Evolutionary conservation across 78 protist species (phyloP).

Genomic region (Diacronema lutheri): DNA sequence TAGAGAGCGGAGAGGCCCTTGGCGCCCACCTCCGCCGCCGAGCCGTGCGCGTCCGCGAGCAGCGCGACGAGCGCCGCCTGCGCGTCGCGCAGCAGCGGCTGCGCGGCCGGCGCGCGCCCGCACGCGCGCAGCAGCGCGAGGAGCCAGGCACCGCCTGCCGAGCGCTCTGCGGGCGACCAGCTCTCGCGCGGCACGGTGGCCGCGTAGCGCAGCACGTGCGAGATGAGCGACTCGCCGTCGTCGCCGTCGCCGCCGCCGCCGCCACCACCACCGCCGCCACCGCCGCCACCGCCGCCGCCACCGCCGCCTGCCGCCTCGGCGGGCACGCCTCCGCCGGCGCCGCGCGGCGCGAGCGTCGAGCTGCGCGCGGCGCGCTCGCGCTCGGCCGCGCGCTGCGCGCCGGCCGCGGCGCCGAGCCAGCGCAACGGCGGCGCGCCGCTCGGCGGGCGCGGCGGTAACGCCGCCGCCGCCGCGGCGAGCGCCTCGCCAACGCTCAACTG

Average conservation of each 20-base stretch:
- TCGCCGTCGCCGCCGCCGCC: too few relatives aligned
- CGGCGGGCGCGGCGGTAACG: not conserved
- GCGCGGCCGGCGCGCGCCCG: not conserved
- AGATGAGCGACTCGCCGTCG: too few relatives aligned
- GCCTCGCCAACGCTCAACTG: slow-evolving; percentile 1
- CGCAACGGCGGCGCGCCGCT: not conserved
- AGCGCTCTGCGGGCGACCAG: not conserved
- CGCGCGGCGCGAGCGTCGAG: too few relatives aligned
- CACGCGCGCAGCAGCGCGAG: not conserved
- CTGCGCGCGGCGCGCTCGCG: not conserved
- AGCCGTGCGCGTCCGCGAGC: not conserved
- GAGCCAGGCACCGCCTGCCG: slow-evolving; percentile 10
- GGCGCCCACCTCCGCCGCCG: not conserved
- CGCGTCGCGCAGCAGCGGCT: not conserved
- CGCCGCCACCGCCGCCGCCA: not conserved
- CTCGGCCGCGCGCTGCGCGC: not conserved
- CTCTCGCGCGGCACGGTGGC: not conserved
- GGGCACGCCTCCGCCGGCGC: not conserved
- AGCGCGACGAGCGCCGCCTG: not conserved
- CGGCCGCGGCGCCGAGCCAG: not conserved
- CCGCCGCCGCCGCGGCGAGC: not conserved
- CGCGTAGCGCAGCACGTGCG: not conserved
- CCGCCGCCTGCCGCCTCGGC: not conserved
- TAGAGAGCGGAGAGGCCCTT: slow-evolving; percentile 2
- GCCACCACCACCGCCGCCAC: not conserved